Base-by-base conservation (phyloP, 2,329 filamentous ascomycete genomes). In the Mollisia scopiformis region DNA sequence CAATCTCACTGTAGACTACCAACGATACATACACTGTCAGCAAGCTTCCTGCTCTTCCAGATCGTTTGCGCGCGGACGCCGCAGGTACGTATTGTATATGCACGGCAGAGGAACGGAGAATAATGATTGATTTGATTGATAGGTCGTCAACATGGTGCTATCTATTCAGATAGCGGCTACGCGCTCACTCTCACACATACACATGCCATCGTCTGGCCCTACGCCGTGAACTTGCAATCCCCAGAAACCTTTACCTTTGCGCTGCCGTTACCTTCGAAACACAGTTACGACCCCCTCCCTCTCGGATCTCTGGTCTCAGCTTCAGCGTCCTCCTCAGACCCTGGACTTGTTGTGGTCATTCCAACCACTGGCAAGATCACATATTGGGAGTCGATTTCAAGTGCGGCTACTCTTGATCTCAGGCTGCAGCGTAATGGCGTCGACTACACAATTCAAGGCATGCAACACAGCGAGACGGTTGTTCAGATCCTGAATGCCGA, bases 321-420 rank as follows among this genome's bases (percentile, higher is more conserved):
- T 53, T 90, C 91, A 5, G 88, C 90, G 11, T 88, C 88, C 4
- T 87, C 86, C n/a, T 86, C 87, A 52, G 91, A 96, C 68, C 90
- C 93, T 33, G 95, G 95, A 2, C 82, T 99, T 37, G 86, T 99
- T 28, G 85, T 97, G 37, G 83, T 98, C 37, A 91, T 94, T 78
- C 91, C 94, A 13, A 86, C 85, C 19, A 93, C 84, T 52, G 95
- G 95, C 55, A 93, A 89, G 75, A 87, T 98, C 55, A 88, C 92
- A 47, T 98, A 95, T 75, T 98, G 95, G 93, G 95, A 98, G 74
- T 96, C 92, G 39, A 91, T 98, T 65, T 93, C 94, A 58, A 93
- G 88, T 74, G 93, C 92, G 10, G 91, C 93, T 39, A 92, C 92
- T 0, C 83, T 96, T 58, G 91, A 91, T 64, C 85, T 96, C 41